Evolutionary conservation across 352 stramenopile genomes (phyloP), one percentile per base, ranked within the genome.

Genomic region (Saprolegnia parasitica): DNA sequence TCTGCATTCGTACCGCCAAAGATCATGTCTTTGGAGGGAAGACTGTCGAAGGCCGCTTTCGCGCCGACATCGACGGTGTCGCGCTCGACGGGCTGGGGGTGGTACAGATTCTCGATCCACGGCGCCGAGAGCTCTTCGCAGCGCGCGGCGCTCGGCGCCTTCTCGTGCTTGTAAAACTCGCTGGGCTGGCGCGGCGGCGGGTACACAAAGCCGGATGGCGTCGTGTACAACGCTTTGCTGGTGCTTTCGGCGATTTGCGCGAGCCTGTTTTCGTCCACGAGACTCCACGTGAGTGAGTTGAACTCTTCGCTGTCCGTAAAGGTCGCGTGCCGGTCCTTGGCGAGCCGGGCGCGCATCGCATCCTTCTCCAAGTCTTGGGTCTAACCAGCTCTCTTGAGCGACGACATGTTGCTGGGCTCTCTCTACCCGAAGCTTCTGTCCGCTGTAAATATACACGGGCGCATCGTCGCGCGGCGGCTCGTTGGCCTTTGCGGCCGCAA

Each of bases 281-380:
- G 76, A 39, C 85, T 93, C 32, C 96, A 65, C 11, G 84, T 87
- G 58, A 91, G 84, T 42, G 85, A 95, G 65, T 96, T 83, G 74
- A 95, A 97, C 15, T 97, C 84, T 20, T 74, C 74, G 37, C 87
- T 90, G 76, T 96, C 95, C 58, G 90, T 96, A 76, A 88, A 97
- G 23, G 81, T 93, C 6, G 76, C 86, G 56, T 76, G 77, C 13
- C 74, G 63, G 40, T 89, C 83, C 40, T 77, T 80, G 3, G 76
- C 72, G 18, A 96, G 76, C 10, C 74, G 75, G 65, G 84, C 72
- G 0, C 90, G 85, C 71, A 93, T 76, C 32, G 86, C 81, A 8
- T 90, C 87, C 64, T 97, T 91, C 10, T 93, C 81, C 23, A 84
- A 72, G 61, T 96, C 90, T 49, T 95, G 87, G 10, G 87, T 86